Conservation (phyloP, 768 basidiomycete genomes). For the Suillus brevipes region DNA sequence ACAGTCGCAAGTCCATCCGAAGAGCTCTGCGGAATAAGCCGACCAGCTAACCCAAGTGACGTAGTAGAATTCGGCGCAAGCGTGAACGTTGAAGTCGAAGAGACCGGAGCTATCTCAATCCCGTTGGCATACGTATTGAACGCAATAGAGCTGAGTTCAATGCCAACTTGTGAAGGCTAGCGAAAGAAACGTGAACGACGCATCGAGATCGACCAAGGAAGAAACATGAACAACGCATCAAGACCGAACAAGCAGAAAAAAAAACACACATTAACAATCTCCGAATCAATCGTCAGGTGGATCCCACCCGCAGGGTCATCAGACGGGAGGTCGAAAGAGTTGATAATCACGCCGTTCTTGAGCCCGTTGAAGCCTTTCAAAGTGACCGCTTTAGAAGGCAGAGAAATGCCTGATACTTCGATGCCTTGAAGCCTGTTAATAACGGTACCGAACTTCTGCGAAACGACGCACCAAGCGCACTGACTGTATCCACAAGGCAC, state of each 20-base stretch:
- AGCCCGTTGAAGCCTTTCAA: constrained; percentile 73
- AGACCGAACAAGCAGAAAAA: neutral
- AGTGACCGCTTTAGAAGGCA: constrained; percentile 57
- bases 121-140: constrained; percentile 59
- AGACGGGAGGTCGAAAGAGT: constrained; percentile 67
- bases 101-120: constrained; percentile 59
- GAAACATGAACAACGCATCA: constrained; percentile 11
- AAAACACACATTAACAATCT: constrained; percentile 54
- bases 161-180: constrained; percentile 76
- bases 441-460: neutral
- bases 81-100: constrained; percentile 48
- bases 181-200: constrained; percentile 11
- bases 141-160: constrained; percentile 57
- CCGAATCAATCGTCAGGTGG: constrained; percentile 62
- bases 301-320: constrained; percentile 75
- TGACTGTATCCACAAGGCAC: constrained; percentile 38
- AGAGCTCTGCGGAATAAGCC: constrained; percentile 61
- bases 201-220: neutral
- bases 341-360: constrained; percentile 59
- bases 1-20: constrained; percentile 54
- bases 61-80: constrained; percentile 56
- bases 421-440: constrained; percentile 43
- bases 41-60: constrained; percentile 55
- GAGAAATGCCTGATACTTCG: constrained; percentile 52
- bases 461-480: constrained; percentile 49